Base-by-base conservation (phyloP, 108 stramenopile genomes). In the Epipyxis sp. region DNA sequence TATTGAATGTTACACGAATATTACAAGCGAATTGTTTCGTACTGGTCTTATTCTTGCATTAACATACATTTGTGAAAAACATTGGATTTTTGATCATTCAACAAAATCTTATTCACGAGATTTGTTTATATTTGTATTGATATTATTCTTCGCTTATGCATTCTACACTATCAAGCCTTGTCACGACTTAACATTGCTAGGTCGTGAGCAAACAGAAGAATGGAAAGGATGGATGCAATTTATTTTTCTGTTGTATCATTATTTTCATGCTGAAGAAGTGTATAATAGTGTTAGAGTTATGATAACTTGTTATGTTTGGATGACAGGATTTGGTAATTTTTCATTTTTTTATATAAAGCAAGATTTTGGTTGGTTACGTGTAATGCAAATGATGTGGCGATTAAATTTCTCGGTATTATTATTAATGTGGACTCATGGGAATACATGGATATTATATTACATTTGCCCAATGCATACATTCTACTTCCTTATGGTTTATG, bases 201-300 rank as follows among this genome's bases (percentile, higher is more conserved):
- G 71, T 27, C 90, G 96, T 67, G 89, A 96, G 80, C 98, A 98
- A 82, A 98, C 98, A 0, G 95, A 97, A 78, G 98, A 98, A 81
- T 98, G 98, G 98, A 98, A 98, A 81, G 94, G 94, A 40, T 95
- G 94, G 94, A 98, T 98, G 98, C 96, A 97, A 87, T 94, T 93
- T 79, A 92, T 94, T 80, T 97, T 98, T 80, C 81, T 98, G 44
- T 85, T 97, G 13, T 98, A 96, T 86, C 95, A 98, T 76, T 98
- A 98, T 87, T 95, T 93, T 84, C 90, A 92, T 69, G 96, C 95
- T 0, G 92, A 86, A 78, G 92, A 95, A 79, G 89, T 95, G 30
- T 96, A 97, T 90, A 98, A 97, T 78, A 59, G 89, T 16, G 91
- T 97, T 80, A 94, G 97, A 42, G 90, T 97, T 78, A 91, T 97